Evolutionary conservation across 2,329 filamentous ascomycete genomes (phyloP), one percentile per base, ranked within the genome.

Genomic region (Ophiosphaerella herpotricha): DNA sequence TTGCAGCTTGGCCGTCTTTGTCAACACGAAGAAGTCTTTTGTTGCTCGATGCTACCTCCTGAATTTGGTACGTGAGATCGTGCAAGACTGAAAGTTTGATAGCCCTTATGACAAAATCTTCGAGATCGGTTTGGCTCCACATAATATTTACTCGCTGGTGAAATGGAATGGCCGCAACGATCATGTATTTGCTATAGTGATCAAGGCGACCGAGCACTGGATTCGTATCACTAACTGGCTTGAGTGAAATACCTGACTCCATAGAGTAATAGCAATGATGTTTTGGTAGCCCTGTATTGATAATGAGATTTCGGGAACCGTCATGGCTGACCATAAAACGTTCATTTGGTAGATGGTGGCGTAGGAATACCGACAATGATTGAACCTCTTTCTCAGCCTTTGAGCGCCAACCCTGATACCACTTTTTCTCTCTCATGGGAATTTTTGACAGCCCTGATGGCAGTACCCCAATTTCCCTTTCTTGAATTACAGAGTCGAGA

Each of bases 291-390:
- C 40, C 46, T n/a, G 40, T 38, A 14, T 32, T 16, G 6, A 48
- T 24, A 14, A 48, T 14, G 9, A 43, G 11, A 11, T 40, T 26
- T 7, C 44, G 36, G 12, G 29, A 9, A 18, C 16, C 31, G 26
- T 36, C 14, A 14, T 41, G 44, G 13, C 12, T 47, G 26, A 52
- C 34, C 2, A 52, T 21, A 36, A 46, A 52, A 5, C 48, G 42
- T 36, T 50, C 48, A 23, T 50, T 45, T 18, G 48, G 48, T 26
- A 50, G 33, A 8, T 39, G 41, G 18, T 46, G 32, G 24, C 31
- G 16, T 7, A 50, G 31, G 32, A 18, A 33, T 31, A 12, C 41
- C 3, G 36, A 31, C 38, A 50, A 16, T 7, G 8, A 13, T 33
- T 36, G 41, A 11, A 37, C 48, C n/a, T 44, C 35, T 14, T 37